Percentiles rank a stretch among this genome's conserved stretches.
phyloP scores from a whole-genome alignment of 2,329 filamentous ascomycete species.

The Ophiostoma quercus region DNA sequence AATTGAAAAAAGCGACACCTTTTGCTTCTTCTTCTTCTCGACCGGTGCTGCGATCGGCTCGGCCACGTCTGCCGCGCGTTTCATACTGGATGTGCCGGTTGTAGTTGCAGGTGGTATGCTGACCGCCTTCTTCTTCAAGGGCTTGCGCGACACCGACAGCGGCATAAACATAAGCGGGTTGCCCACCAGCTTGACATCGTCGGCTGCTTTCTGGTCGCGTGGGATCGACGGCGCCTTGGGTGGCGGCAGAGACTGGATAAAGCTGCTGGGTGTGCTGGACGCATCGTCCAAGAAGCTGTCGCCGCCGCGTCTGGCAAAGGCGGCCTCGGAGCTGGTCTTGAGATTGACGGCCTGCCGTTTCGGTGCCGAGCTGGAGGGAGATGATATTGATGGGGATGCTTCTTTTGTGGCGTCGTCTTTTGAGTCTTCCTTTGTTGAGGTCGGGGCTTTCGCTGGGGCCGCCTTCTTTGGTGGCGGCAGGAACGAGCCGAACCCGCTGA shows the following conservation, averaged over 20 bases:
- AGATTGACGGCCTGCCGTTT: constrained; percentile 60
- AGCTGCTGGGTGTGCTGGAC: constrained; percentile 24
- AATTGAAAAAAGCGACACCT: constrained; percentile 66
- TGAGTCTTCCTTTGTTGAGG: constrained; percentile 28
- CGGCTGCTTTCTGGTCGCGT: constrained; percentile 52
- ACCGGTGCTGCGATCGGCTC: background rate
- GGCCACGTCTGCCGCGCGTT: background rate
- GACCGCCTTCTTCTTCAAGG: constrained; percentile 37
- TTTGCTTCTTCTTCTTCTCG: constrained; percentile 38
- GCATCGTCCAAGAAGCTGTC: background rate
- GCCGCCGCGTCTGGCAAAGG: constrained; percentile 56
- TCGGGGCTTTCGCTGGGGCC: constrained; percentile 33
- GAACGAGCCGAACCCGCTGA: constrained; percentile 79
- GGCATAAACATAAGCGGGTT: constrained; percentile 87
- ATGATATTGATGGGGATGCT: background rate
- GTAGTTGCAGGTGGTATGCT: no score
- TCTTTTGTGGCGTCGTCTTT: background rate
- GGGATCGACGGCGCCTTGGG: constrained; percentile 47
- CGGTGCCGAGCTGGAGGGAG: constrained; percentile 34
- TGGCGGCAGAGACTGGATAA: constrained; percentile 35
- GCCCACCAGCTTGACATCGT: constrained; percentile 63
- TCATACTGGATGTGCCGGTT: no score
- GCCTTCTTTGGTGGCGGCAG: constrained; percentile 74
- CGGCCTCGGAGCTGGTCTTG: constrained; percentile 77
- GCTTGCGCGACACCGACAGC: constrained; percentile 73